phyloP scores from a whole-genome alignment of 2,329 filamentous ascomycete species.

The Penicillium rolfsii region DNA sequence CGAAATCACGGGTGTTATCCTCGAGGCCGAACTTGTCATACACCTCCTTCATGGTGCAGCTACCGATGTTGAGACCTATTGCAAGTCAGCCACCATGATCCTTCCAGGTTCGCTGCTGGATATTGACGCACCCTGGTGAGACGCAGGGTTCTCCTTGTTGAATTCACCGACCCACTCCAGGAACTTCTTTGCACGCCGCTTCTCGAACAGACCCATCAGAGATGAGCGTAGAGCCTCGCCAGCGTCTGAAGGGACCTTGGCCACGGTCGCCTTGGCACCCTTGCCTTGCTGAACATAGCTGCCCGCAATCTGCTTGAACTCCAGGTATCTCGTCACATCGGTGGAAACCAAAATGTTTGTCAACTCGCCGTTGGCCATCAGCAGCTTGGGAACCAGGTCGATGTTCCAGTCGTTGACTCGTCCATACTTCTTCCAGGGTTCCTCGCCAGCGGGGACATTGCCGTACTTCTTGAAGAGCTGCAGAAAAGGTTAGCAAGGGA shows the following conservation, averaged over 20 bases:
- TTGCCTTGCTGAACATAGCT: conserved; percentile 92
- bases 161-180: conserved; percentile 93
- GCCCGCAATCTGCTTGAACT: conserved; percentile 93
- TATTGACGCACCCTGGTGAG: conserved; percentile 75
- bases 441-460: conserved; percentile 74
- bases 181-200: conserved; percentile 94
- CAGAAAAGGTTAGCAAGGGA: conserved; percentile 37
- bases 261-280: conserved; percentile 82
- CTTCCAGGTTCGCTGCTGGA: conserved; percentile 29
- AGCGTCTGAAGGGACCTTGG: conserved; percentile 95
- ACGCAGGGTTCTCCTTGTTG: conserved; percentile 76
- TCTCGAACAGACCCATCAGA: conserved; percentile 97
- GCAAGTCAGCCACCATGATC: conserved; percentile 24
- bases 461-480: conserved; percentile 97
- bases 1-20: conserved; percentile 85
- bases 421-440: conserved; percentile 98
- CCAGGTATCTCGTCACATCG: conserved; percentile 84
- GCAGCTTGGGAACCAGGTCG: conserved; percentile 94
- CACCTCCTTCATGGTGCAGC: conserved; percentile 93
- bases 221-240: conserved; percentile 87
- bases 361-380: conserved; percentile 98
- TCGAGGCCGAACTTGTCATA: conserved; percentile 98
- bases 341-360: conserved; percentile 98
- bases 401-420: conserved; percentile 99
- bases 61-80: conserved; percentile 75